Conservation (phyloP, 192 early-diverging fungal species). For the Coemansia sp. region DNA sequence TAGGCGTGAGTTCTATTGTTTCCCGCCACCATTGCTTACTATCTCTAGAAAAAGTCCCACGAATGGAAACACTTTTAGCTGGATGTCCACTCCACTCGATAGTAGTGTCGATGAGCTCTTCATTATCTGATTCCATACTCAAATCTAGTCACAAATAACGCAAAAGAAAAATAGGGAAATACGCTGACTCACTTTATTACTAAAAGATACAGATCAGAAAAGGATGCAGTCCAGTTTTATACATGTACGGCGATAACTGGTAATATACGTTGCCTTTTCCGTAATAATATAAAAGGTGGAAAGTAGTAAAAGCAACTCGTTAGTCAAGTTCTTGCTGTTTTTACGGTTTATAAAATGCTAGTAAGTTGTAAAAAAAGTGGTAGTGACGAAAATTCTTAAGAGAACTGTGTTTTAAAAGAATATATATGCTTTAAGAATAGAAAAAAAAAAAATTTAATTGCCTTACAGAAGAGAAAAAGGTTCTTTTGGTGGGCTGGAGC, state of each 20-base stretch:
- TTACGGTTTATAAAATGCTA: background rate
- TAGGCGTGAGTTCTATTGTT: slow-evolving; percentile 25
- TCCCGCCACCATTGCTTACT: slow-evolving; percentile 34
- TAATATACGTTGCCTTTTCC: background rate
- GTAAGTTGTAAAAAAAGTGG: background rate
- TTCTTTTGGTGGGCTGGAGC: too few relatives aligned
- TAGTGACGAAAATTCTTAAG: background rate
- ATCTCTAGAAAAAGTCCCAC: slow-evolving; percentile 38
- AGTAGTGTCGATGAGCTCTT: slow-evolving; percentile 13
- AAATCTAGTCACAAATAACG: background rate
- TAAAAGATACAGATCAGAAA: background rate
- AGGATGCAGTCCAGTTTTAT: background rate
- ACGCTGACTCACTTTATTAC: background rate
- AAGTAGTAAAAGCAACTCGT: background rate
- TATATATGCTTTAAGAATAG: background rate
- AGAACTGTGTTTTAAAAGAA: background rate
- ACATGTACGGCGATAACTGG: background rate
- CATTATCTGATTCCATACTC: background rate
- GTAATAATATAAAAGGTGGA: background rate
- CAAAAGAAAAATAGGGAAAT: background rate
- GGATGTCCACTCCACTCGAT: slow-evolving; percentile 36
- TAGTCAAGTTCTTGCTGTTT: background rate
- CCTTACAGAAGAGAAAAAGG: background rate
- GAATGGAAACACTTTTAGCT: slow-evolving; percentile 36
- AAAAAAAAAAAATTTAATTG: background rate